Conservation (phyloP, 495 filamentous ascomycete species). For the Xylaria flabelliformis region DNA sequence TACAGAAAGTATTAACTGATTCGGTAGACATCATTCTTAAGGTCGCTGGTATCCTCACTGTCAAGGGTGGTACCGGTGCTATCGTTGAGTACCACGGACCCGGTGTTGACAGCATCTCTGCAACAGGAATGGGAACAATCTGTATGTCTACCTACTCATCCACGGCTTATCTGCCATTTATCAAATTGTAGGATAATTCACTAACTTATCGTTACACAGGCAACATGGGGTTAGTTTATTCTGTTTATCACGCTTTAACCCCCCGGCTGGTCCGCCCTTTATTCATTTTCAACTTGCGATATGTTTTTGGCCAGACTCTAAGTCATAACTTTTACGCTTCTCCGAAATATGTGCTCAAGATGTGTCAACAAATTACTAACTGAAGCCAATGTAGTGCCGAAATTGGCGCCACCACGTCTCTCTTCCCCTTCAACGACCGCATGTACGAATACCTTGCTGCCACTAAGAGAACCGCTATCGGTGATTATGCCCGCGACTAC, state of each 20-base stretch:
- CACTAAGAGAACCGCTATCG: slow-evolving; percentile 90
- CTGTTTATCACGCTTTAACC: background rate
- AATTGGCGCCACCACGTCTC: slow-evolving; percentile 95
- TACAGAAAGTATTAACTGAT: slow-evolving; percentile 29
- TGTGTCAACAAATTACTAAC: background rate
- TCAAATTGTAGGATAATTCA: background rate
- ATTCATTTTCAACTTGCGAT: background rate
- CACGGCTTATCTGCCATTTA: background rate
- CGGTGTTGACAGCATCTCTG: slow-evolving; percentile 71
- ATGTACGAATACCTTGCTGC: slow-evolving; percentile 95
- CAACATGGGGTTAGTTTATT: slow-evolving; percentile 67
- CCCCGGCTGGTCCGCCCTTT: background rate
- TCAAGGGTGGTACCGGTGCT: slow-evolving; percentile 96
- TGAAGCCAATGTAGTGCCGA: slow-evolving; percentile 62
- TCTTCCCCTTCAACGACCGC: slow-evolving; percentile 98
- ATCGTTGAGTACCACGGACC: slow-evolving; percentile 96
- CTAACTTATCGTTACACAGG: slow-evolving; percentile 9
- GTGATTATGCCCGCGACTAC: slow-evolving; percentile 85
- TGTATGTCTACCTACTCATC: slow-evolving; percentile 38
- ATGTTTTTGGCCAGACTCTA: background rate
- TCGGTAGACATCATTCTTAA: slow-evolving; percentile 90
- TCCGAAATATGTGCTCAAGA: background rate
- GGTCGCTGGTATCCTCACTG: slow-evolving; percentile 95
- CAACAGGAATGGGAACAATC: slow-evolving; percentile 72
- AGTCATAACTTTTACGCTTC: background rate